Conservation (phyloP, 345 rosid genomes). For the Eucalyptus urophylla region DNA sequence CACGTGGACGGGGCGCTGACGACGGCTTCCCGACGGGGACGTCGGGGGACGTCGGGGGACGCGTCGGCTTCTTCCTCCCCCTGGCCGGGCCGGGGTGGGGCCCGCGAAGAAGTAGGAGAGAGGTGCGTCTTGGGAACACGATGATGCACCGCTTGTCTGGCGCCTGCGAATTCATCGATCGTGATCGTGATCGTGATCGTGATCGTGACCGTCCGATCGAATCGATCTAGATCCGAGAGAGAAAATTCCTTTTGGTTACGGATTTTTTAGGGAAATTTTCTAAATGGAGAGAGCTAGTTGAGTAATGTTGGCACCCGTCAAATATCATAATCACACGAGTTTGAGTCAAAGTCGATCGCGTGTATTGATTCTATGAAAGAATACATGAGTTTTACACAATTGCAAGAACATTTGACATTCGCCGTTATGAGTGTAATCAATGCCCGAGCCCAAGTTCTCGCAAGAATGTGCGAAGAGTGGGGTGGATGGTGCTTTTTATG, state of each 20-base stretch:
- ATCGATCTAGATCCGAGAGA: neutral
- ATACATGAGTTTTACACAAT: accelerated
- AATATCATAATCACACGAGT: neutral
- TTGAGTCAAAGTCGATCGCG: accelerated
- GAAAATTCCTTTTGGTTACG: neutral
- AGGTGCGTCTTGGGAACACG: neutral
- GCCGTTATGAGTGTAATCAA: neutral
- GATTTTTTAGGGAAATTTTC: neutral
- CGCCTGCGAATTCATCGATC: neutral
- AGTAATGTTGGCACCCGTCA: neutral
- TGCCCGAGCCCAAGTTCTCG: accelerated
- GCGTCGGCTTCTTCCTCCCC: neutral
- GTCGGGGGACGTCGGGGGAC: neutral
- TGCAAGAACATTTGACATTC: accelerated
- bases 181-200: neutral
- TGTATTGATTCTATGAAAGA: accelerated
- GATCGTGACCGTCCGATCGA: neutral
- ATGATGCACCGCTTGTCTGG: neutral
- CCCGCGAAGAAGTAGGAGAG: neutral
- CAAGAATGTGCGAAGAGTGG: neutral
- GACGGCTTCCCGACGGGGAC: neutral
- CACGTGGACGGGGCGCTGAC: neutral
- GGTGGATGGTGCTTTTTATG: neutral
- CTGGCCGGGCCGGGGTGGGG: neutral
- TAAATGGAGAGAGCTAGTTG: neutral